Percentiles rank a stretch among this genome's conserved stretches.
Conservation (phyloP, 2,329 filamentous ascomycete genomes). For the Diplodia intermedia region DNA sequence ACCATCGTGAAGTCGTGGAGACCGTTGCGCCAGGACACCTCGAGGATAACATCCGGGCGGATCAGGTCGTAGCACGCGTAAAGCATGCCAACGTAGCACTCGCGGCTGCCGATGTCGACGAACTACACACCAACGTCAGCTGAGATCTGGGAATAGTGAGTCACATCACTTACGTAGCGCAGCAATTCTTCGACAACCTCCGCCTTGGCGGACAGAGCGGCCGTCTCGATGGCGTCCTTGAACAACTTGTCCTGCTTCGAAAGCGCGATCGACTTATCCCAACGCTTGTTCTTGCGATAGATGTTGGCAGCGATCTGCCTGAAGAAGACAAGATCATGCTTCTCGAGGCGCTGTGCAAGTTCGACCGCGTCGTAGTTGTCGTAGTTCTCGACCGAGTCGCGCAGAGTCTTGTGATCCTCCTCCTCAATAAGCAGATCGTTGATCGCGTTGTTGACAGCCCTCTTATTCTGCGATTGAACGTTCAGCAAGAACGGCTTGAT, state of each 20-base stretch:
- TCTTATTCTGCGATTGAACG: constrained; percentile 97
- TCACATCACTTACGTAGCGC: constrained; percentile 82
- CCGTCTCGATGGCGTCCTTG: constrained; percentile 98
- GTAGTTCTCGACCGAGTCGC: constrained; percentile 97
- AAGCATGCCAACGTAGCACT: constrained; percentile 99
- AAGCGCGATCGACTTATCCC: constrained; percentile 97
- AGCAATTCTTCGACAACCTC: constrained; percentile 96
- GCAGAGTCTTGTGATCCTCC: constrained; percentile 98
- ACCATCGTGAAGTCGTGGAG: constrained; percentile 95
- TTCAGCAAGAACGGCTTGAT: constrained; percentile 99
- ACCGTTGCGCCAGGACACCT: constrained; percentile 95
- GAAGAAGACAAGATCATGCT: constrained; percentile 99
- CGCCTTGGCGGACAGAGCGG: constrained; percentile 86
- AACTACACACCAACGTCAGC: constrained; percentile 68
- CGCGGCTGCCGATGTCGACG: constrained; percentile 97
- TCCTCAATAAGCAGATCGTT: constrained; percentile 98
- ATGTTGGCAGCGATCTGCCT: constrained; percentile 97
- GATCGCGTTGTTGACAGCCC: constrained; percentile 95
- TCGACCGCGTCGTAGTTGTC: constrained; percentile 98
- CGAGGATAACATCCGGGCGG: constrained; percentile 87
- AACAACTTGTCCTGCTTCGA: constrained; percentile 99
- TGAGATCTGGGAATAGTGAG: constrained; percentile 24
- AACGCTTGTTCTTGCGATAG: constrained; percentile 99
- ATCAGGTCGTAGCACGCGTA: constrained; percentile 99
- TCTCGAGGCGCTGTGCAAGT: constrained; percentile 89